Evolutionary conservation across 257 asterid genomes (phyloP).

Genomic region (Avicennia marina): DNA sequence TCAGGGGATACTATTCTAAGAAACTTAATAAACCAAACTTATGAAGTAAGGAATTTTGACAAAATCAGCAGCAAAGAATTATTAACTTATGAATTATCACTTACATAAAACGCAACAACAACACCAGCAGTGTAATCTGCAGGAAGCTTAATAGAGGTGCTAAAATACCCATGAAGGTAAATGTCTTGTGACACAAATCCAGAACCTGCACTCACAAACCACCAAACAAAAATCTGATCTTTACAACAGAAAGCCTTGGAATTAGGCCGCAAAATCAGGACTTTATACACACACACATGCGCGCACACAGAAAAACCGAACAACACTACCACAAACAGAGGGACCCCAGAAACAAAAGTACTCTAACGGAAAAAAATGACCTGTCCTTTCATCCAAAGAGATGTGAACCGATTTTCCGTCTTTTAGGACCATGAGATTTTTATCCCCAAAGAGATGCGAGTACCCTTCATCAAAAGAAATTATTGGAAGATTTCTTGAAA

Average conservation of each 20-base stretch:
- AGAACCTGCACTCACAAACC: slow-evolving; percentile 46
- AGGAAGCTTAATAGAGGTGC: slow-evolving; percentile 88
- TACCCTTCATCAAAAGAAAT: slow-evolving; percentile 84
- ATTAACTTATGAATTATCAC: slow-evolving; percentile 32
- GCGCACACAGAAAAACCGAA: background rate
- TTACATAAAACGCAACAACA: slow-evolving; percentile 88
- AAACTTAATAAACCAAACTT: too few relatives aligned
- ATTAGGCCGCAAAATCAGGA: background rate
- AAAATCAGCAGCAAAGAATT: too few relatives aligned
- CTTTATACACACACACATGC: background rate
- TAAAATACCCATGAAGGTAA: slow-evolving; percentile 74
- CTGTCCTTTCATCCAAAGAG: slow-evolving; percentile 77
- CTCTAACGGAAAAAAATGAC: slow-evolving; percentile 16
- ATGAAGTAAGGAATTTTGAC: too few relatives aligned
- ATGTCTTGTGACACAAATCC: slow-evolving; percentile 90
- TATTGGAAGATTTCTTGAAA: slow-evolving; percentile 56
- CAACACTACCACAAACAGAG: background rate
- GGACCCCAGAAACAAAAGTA: background rate
- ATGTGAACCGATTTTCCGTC: slow-evolving; percentile 74
- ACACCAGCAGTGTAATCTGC: slow-evolving; percentile 93
- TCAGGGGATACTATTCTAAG: too few relatives aligned
- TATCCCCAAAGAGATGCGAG: slow-evolving; percentile 78
- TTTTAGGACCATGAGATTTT: slow-evolving; percentile 60
- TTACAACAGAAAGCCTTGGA: background rate
- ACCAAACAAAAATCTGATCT: too few relatives aligned